phyloP scores from a whole-genome alignment of 2,329 filamentous ascomycete genomes.

The Monascus ruber region DNA sequence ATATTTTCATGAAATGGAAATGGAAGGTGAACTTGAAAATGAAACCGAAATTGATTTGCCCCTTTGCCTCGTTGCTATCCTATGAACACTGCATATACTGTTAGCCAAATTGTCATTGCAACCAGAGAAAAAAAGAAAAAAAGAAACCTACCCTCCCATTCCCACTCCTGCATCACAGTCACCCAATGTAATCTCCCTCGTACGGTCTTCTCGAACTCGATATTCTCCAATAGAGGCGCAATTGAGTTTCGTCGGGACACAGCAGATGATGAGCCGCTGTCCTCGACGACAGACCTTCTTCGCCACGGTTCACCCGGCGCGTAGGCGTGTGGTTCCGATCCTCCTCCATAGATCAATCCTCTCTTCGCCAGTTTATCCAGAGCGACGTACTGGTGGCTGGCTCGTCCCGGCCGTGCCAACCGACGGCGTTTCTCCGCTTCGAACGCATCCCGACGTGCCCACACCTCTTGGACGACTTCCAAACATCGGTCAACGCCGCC shows the following conservation, averaged over 20 bases:
- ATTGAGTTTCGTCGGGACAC: constrained; percentile 17
- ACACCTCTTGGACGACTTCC: constrained; percentile 56
- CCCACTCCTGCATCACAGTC: constrained; percentile 60
- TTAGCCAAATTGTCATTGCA: constrained; percentile 5
- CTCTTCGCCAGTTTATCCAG: constrained; percentile 11
- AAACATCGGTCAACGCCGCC: constrained; percentile 56
- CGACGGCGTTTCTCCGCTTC: constrained; percentile 28
- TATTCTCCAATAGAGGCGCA: constrained; percentile 27
- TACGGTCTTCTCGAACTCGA: constrained; percentile 53
- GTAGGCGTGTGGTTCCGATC: constrained; percentile 4
- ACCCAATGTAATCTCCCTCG: constrained; percentile 57
- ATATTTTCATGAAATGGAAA: neutral
- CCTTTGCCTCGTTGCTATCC: constrained; percentile 15
- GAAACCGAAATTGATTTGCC: neutral
- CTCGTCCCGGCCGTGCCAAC: constrained; percentile 18
- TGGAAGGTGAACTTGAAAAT: constrained; percentile 3
- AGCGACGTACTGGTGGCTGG: constrained; percentile 7
- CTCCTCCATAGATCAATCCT: constrained; percentile 2
- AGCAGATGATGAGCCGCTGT: constrained; percentile 5
- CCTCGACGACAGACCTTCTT: constrained; percentile 4
- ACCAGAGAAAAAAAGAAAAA: constrained; percentile 11
- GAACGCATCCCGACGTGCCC: constrained; percentile 49
- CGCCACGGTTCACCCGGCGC: constrained; percentile 12
- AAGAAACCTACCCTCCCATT: constrained; percentile 53
- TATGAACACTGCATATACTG: constrained; percentile 26